Percentiles rank a stretch among this genome's conserved stretches.
Conservation (phyloP, 768 basidiomycete genomes). For the Tephrocybe sp. region DNA sequence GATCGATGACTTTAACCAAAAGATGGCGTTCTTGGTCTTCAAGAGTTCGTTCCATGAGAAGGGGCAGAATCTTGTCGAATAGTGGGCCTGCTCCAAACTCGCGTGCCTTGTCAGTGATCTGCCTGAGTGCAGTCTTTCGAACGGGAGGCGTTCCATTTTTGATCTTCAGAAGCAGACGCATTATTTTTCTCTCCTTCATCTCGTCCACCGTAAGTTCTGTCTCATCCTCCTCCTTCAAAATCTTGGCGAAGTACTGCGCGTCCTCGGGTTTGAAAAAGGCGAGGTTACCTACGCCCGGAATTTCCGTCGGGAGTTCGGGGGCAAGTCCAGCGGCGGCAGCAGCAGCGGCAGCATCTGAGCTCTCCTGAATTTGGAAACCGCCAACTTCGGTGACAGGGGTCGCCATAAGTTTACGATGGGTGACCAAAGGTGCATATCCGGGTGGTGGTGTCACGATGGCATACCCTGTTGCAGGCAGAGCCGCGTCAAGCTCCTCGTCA, state of each 20-base stretch:
- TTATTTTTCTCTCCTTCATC: constrained; percentile 99
- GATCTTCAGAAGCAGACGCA: constrained; percentile 96
- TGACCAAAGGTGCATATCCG: constrained; percentile 82
- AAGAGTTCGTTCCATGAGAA: constrained; percentile 96
- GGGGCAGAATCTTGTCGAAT: constrained; percentile 97
- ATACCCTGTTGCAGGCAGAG: constrained; percentile 87
- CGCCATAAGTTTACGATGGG: constrained; percentile 61
- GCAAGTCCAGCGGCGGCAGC: constrained; percentile 91
- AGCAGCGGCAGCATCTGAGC: constrained; percentile 84
- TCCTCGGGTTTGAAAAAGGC: constrained; percentile 99
- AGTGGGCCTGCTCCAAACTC: constrained; percentile 98
- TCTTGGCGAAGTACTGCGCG: constrained; percentile 96
- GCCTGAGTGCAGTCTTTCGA: constrained; percentile 94
- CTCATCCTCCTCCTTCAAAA: constrained; percentile 94
- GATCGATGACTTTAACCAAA: constrained; percentile 98
- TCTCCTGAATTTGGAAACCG: constrained; percentile 96
- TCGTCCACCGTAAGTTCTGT: constrained; percentile 91
- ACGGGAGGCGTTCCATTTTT: constrained; percentile 99
- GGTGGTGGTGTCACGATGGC: constrained; percentile 90
- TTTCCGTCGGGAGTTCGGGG: constrained; percentile 93
- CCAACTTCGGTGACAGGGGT: constrained; percentile 56
- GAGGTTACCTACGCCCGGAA: constrained; percentile 94
- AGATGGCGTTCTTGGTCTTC: constrained; percentile 99
- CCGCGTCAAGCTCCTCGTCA: constrained; percentile 92
- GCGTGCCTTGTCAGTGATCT: constrained; percentile 98